These are phyloP conservation scores for Myxozyma mucilagina DNA, from an alignment of 805 yeast species.

Conservation along the genomic window DNA sequence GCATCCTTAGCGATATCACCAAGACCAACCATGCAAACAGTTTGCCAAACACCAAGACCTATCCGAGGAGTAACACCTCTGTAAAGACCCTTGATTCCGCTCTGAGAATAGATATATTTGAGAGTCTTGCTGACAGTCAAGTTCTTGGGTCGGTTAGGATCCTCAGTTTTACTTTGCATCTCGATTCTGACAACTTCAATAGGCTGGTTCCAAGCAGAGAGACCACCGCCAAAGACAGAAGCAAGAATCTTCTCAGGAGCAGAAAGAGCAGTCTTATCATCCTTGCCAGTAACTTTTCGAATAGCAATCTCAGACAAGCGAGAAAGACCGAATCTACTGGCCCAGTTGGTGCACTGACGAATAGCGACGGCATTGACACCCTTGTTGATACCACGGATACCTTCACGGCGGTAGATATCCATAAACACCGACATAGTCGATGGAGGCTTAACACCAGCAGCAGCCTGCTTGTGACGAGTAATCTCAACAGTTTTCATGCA, in stretches of 20 bases:
- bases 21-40: conserved; percentile 92
- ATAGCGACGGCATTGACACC: conserved; percentile 99
- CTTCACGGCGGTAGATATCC: conserved; percentile 81
- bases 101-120: conserved; percentile 76
- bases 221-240: conserved; percentile 92
- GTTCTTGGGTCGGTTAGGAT: conserved; percentile 94
- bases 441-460: conserved; percentile 65
- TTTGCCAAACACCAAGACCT: conserved; percentile 95
- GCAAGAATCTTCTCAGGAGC: conserved; percentile 82
- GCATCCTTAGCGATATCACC: conserved; percentile 88
- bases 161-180: conserved; percentile 93
- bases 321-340: conserved; percentile 91
- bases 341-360: conserved; percentile 99
- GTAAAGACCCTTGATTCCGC: conserved; percentile 87
- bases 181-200: conserved; percentile 96
- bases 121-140: conserved; percentile 74
- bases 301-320: conserved; percentile 88
- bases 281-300: conserved; percentile 61
- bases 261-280: conserved; percentile 58
- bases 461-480: conserved; percentile 79
- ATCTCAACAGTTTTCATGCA: conserved; percentile 99
- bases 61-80: conserved; percentile 97
- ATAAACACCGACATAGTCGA: conserved; percentile 83
- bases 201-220: conserved; percentile 98
- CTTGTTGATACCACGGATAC: conserved; percentile 90